These are phyloP conservation scores for Saccharomycopsis babjevae DNA, from an alignment of 805 yeast genomes.

Conservation along the genomic window DNA sequence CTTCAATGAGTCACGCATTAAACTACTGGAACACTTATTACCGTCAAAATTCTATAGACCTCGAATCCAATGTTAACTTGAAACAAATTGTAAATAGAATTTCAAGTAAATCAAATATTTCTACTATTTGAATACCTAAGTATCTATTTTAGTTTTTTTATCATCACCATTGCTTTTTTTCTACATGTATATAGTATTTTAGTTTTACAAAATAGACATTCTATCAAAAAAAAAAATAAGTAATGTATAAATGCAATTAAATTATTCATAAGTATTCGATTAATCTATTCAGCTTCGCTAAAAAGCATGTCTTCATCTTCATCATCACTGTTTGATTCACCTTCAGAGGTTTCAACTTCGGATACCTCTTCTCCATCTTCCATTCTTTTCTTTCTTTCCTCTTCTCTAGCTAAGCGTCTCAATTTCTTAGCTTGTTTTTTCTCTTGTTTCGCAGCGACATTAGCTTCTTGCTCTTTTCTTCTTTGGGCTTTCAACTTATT, in stretches of 20 bases:
- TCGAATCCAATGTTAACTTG: not conserved
- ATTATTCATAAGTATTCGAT: not conserved
- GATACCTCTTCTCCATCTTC: conserved; percentile 17
- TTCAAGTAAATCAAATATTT: not conserved
- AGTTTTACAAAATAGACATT: not conserved
- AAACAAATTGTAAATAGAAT: not conserved
- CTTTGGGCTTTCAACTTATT: conserved; percentile 58
- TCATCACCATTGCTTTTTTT: not conserved
- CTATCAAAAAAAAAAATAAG: not conserved
- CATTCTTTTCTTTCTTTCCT: conserved; percentile 20
- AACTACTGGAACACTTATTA: conserved; percentile 3
- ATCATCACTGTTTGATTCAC: not conserved
- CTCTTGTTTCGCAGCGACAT: conserved; percentile 65
- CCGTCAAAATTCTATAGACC: not conserved
- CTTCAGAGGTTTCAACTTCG: not conserved
- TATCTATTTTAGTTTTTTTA: not conserved
- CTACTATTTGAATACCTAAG: not conserved
- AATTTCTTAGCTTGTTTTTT: conserved; percentile 64
- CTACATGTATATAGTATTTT: not conserved
- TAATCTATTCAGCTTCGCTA: conserved; percentile 3
- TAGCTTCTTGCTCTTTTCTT: conserved; percentile 67
- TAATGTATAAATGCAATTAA: not conserved
- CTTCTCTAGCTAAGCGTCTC: conserved; percentile 49
- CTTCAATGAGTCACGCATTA: conserved; percentile 3
- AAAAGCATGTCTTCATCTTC: conserved; percentile 6